Evolutionary conservation across 257 asterid species (phyloP).

Genomic region (Jacaranda mimosifolia): DNA sequence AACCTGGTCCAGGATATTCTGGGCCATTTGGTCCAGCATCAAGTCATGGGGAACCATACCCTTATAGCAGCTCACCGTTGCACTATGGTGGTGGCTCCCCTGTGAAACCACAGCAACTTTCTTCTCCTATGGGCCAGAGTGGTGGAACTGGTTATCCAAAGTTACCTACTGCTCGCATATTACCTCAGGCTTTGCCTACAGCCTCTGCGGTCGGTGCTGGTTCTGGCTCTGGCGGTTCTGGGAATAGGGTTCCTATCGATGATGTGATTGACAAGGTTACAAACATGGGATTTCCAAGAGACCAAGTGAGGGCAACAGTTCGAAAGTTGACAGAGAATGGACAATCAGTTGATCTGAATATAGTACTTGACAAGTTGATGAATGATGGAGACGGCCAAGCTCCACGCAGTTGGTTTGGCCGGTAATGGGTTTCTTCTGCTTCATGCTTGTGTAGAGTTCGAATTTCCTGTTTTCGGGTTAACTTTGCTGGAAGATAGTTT

Average conservation of each 20-base stretch:
- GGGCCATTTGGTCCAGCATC: constrained; percentile 51
- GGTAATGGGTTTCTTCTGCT: constrained; percentile 32
- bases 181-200: constrained; percentile 73
- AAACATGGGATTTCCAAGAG: constrained; percentile 73
- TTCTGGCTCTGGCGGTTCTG: constrained; percentile 36
- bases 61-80: constrained; percentile 46
- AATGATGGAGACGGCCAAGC: constrained; percentile 62
- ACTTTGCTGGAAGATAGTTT: no score
- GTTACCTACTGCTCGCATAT: constrained; percentile 63
- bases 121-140: constrained; percentile 49
- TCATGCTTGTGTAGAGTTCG: not conserved
- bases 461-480: no score
- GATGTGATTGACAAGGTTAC: constrained; percentile 75
- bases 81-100: constrained; percentile 55
- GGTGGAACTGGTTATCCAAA: constrained; percentile 59
- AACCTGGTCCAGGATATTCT: constrained; percentile 53
- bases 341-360: constrained; percentile 68
- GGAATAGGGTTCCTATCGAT: constrained; percentile 68
- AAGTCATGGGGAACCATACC: constrained; percentile 53
- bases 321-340: constrained; percentile 71
- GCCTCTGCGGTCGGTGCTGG: constrained; percentile 51
- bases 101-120: constrained; percentile 49
- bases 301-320: constrained; percentile 66
- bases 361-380: constrained; percentile 76
- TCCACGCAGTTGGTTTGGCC: constrained; percentile 64